Evolutionary conservation across 345 rosid genomes (phyloP).

Genomic region (Eucalyptus melliodora): DNA sequence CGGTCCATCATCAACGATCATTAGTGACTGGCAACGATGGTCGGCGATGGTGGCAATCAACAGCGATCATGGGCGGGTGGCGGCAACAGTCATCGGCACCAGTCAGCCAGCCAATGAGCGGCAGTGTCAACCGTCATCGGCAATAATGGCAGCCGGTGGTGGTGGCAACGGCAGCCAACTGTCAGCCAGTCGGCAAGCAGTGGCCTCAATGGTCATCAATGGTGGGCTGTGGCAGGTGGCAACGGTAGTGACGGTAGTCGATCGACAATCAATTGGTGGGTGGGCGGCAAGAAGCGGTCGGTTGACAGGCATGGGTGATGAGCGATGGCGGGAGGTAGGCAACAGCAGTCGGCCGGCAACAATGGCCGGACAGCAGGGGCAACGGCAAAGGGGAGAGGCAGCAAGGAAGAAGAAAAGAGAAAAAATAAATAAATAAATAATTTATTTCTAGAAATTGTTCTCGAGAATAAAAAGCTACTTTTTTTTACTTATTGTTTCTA

Average conservation of each 20-base stretch:
- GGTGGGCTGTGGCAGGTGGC: too few species aligned
- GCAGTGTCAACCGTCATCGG: fast-evolving
- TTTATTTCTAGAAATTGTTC: too few species aligned
- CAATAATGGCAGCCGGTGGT: fast-evolving
- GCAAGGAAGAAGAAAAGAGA: too few species aligned
- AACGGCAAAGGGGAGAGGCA: too few species aligned
- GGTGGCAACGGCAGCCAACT: too few species aligned
- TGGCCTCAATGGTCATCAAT: too few species aligned
- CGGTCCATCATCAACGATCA: fast-evolving
- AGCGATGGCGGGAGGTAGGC: fast-evolving
- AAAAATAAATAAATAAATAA: too few species aligned
- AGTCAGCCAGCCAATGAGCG: fast-evolving
- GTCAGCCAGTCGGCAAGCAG: fast-evolving
- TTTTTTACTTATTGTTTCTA: fast-evolving
- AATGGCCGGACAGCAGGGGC: fast-evolving
- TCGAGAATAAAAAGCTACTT: fast-evolving
- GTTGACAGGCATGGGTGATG: fast-evolving
- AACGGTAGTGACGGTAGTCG: fast-evolving
- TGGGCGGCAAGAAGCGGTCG: fast-evolving
- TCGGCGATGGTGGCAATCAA: fast-evolving
- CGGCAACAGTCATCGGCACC: fast-evolving
- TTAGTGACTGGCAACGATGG: fast-evolving
- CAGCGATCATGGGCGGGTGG: fast-evolving
- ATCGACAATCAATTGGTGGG: fast-evolving
- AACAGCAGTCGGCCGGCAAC: fast-evolving